Conservation (phyloP, 306 rosid species). For the Vicia sativa region DNA sequence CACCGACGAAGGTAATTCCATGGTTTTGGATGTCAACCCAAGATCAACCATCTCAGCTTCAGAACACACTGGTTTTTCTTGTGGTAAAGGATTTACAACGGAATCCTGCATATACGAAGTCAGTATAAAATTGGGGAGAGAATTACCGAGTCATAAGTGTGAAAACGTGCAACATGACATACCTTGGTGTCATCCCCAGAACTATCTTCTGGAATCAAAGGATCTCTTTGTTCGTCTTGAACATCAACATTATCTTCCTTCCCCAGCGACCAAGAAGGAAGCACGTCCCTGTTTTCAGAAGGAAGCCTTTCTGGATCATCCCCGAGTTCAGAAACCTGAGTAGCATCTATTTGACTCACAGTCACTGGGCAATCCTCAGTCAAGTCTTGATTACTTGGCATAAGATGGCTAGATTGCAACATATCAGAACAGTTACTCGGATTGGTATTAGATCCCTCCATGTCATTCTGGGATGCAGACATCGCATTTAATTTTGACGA, state of each 20-base stretch:
- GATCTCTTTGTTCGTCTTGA: constrained; percentile 28
- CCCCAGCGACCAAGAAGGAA: constrained; percentile 23
- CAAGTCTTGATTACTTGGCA: no score
- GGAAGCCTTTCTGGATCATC: constrained; percentile 30
- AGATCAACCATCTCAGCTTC: no score
- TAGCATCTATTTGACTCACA: constrained; percentile 21
- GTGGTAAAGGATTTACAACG: constrained; percentile 21
- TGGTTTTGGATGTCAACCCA: no score
- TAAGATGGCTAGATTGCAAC: constrained; percentile 27
- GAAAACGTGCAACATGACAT: constrained; percentile 22
- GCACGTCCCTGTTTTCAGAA: constrained; percentile 14
- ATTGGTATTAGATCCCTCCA: constrained; percentile 31
- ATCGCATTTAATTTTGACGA: constrained; percentile 15
- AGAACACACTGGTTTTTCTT: constrained; percentile 32
- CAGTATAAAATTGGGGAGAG: constrained; percentile 15
- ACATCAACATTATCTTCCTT: constrained; percentile 30
- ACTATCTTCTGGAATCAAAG: constrained; percentile 23
- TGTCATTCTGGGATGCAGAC: constrained; percentile 24
- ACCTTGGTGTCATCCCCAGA: constrained; percentile 34
- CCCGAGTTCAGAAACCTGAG: constrained; percentile 16
- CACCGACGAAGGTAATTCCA: constrained; percentile 15
- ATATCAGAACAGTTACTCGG: constrained; percentile 11
- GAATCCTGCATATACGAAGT: constrained; percentile 38
- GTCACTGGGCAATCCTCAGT: no score
- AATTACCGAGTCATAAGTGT: not conserved